phyloP scores from a whole-genome alignment of 495 filamentous ascomycete genomes.

The Neurospora africana region DNA sequence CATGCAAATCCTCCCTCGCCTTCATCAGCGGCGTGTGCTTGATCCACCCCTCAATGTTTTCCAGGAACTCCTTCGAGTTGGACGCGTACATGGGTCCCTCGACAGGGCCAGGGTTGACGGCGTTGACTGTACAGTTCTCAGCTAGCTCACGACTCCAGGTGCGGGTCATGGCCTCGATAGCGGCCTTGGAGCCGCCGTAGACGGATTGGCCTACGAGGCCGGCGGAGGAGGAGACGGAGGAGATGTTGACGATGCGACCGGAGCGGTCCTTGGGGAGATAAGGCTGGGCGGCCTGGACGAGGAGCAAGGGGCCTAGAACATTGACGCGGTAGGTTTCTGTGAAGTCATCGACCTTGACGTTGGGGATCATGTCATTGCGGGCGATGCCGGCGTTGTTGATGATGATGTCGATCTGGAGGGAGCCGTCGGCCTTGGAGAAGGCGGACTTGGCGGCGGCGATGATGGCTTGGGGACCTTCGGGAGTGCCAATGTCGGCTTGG shows the following conservation, averaged over 20 bases:
- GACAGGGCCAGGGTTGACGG: constrained; percentile 81
- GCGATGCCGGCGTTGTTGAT: constrained; percentile 81
- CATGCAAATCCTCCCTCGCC: constrained; percentile 44
- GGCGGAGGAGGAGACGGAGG: constrained; percentile 53
- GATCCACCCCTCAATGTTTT: constrained; percentile 40
- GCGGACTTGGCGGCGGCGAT: constrained; percentile 20
- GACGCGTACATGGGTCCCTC: constrained; percentile 57
- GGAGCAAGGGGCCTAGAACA: constrained; percentile 73
- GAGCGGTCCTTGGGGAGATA: constrained; percentile 64
- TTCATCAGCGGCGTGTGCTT: constrained; percentile 57
- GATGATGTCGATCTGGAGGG: constrained; percentile 71
- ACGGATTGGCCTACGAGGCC: constrained; percentile 65
- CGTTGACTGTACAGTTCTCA: constrained; percentile 72
- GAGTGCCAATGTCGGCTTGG: constrained; percentile 36
- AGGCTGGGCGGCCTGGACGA: constrained; percentile 59
- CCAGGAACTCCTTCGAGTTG: constrained; percentile 31
- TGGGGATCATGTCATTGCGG: constrained; percentile 47
- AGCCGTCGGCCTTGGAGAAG: constrained; percentile 16
- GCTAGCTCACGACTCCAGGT: constrained; percentile 77
- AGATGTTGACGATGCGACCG: constrained; percentile 72
- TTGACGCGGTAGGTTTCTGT: constrained; percentile 67
- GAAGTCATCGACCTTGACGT: constrained; percentile 51
- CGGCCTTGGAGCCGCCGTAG: constrained; percentile 84
- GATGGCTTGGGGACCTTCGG: constrained; percentile 26
- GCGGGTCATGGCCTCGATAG: constrained; percentile 84